Evolutionary conservation across 805 yeast genomes (phyloP).

Genomic region (Wickerhamomyces tratensis): DNA sequence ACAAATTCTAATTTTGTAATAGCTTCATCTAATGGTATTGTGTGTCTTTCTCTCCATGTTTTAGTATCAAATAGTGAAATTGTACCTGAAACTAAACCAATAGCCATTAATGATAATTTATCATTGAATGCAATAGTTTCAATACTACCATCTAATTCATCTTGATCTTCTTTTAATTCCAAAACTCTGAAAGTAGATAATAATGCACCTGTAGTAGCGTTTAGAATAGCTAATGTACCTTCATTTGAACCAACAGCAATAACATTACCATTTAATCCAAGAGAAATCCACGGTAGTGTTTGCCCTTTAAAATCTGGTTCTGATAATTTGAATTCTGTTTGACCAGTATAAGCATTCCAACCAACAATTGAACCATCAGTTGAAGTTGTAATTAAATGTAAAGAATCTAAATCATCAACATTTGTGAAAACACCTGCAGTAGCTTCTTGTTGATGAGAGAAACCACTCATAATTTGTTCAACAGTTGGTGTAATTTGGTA

Average conservation of each 20-base stretch:
- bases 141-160: constrained; percentile 55
- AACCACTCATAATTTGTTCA: constrained; percentile 69
- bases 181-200: constrained; percentile 58
- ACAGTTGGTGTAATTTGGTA: constrained; percentile 59
- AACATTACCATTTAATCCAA: constrained; percentile 39
- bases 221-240: constrained; percentile 75
- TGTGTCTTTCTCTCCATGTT: constrained; percentile 79
- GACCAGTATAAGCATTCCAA: constrained; percentile 83
- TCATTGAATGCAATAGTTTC: constrained; percentile 83
- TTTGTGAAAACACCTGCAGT: constrained; percentile 72
- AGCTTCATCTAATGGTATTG: constrained; percentile 66
- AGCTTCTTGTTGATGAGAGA: constrained; percentile 73
- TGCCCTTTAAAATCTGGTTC: constrained; percentile 60
- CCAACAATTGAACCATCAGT: constrained; percentile 81
- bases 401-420: constrained; percentile 41
- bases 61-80: constrained; percentile 73
- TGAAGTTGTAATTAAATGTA: constrained; percentile 64
- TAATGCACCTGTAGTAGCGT: constrained; percentile 63
- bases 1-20: constrained; percentile 72
- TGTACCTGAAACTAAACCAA: constrained; percentile 85
- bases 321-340: constrained; percentile 56
- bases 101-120: constrained; percentile 55
- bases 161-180: constrained; percentile 44
- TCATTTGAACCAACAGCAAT: constrained; percentile 82
- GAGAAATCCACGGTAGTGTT: constrained; percentile 85